Percentiles rank a stretch among this genome's conserved stretches.
Conservation (phyloP, 164 flowering plant species). For the Platanus orientalis region DNA sequence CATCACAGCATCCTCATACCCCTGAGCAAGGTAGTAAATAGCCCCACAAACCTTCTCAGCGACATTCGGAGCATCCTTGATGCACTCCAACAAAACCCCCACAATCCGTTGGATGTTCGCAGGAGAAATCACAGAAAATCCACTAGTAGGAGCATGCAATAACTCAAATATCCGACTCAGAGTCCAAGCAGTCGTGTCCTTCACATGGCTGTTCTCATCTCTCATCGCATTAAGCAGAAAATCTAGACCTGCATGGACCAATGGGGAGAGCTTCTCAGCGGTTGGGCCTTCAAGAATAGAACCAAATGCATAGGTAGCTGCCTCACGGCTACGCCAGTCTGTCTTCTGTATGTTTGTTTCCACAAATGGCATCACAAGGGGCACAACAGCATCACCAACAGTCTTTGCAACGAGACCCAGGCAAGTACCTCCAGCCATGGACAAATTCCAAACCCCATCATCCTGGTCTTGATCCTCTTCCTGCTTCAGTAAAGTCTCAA, state of each 20-base stretch:
- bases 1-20: constrained; percentile 5
- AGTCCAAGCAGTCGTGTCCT: no score
- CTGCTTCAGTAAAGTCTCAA: constrained; percentile 71
- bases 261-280: constrained; percentile 50
- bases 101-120: constrained; percentile 45
- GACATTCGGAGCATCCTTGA: constrained; percentile 77
- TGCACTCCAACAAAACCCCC: constrained; percentile 58
- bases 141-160: constrained; percentile 49
- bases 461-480: constrained; percentile 89
- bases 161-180: constrained; percentile 79
- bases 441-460: constrained; percentile 65
- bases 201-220: no score
- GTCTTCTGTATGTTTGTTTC: constrained; percentile 54
- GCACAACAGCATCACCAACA: constrained; percentile 68
- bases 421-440: constrained; percentile 91
- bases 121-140: constrained; percentile 54
- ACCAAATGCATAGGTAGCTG: no score
- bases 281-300: constrained; percentile 81
- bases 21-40: constrained; percentile 55
- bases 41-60: no score
- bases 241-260: constrained; percentile 58
- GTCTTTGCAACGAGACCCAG: constrained; percentile 74
- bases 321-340: constrained; percentile 77
- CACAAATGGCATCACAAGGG: constrained; percentile 80
- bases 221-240: no score